A percentile compares a stretch with the other conserved stretches of the same genome.
phyloP scores from a whole-genome alignment of 2,329 filamentous ascomycete genomes.

The Phyllachora maydis region DNA sequence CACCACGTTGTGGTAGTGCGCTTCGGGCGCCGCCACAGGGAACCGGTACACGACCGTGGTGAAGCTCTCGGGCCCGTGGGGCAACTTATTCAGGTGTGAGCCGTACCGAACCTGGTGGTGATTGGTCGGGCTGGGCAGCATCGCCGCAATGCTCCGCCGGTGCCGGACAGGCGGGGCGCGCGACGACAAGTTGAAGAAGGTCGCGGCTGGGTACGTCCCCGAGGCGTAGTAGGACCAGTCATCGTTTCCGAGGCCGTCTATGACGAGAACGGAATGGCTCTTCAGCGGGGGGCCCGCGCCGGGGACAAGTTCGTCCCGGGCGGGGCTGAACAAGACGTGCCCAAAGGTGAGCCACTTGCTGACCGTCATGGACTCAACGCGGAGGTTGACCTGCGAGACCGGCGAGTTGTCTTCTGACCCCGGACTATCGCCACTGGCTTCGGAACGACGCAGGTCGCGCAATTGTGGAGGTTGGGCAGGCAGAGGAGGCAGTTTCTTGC shows the following conservation, averaged over 20 bases:
- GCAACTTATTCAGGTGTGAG: constrained; percentile 44
- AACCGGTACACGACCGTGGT: constrained; percentile 60
- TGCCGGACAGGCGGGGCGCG: constrained; percentile 27
- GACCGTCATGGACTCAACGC: constrained; percentile 64
- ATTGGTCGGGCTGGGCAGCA: constrained; percentile 41
- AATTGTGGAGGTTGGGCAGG: too few relatives aligned
- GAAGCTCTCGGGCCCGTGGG: constrained; percentile 59
- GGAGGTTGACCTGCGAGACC: constrained; percentile 51
- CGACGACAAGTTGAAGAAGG: constrained; percentile 57
- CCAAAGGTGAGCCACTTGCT: constrained; percentile 80
- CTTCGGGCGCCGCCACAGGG: constrained; percentile 45
- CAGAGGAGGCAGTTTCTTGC: too few relatives aligned
- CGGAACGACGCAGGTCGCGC: constrained; percentile 16
- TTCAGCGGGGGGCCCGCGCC: constrained; percentile 23
- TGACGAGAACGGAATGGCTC: constrained; percentile 47
- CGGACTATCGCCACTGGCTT: constrained; percentile 21
- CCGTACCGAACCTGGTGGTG: constrained; percentile 55
- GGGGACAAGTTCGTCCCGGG: constrained; percentile 46
- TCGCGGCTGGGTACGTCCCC: constrained; percentile 54
- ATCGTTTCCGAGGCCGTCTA: constrained; percentile 70
- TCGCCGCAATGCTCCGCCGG: constrained; percentile 18
- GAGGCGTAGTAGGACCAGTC: constrained; percentile 80
- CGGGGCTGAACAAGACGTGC: constrained; percentile 63
- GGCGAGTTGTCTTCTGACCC: constrained; percentile 37
- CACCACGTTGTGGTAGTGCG: constrained; percentile 49